Base-by-base conservation (phyloP, 805 yeast genomes). In the Pichia nakasei region DNA sequence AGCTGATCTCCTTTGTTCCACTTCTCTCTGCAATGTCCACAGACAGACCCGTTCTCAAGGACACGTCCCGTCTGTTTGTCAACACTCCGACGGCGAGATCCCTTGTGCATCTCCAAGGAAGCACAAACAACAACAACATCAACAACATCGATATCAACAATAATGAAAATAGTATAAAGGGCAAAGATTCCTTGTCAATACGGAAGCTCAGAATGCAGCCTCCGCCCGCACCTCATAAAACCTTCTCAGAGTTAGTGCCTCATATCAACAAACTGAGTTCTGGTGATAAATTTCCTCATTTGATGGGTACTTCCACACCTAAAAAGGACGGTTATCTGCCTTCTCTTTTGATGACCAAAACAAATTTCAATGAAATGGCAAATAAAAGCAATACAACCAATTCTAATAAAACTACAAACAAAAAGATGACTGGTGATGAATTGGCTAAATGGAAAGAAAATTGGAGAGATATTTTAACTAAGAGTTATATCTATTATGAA, bases 381-480 rank as follows among this genome's bases (percentile, higher is more conserved):
- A 32, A 18, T 13, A 17, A 18, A 6, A 22, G 8, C 8, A 35
- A 13, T 29, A 17, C 22, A 17, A 31, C 22, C 15, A 38, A 20
- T 18, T 29, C 27, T 8, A 41, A 22, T 40, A 19, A 50, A 47
- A 29, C 45, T 44, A 17, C 50, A 41, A 37, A 45, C 51, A 29
- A 53, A 50, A 52, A 59, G 26, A 56, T 60, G 59, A 60, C 59
- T 7, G 65, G 65, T 22, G 57, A 52, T 19, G 79, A 74, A 43
- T 57, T 79, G 40, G 62, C 60, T 41, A 69, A 68, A 48, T 79
- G 85, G 85, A 81, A 76, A 52, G 65, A 62, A 29, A 70, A 72
- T 39, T 79, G 85, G 85, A 63, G 75, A 37, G 67, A 67, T 43
- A 76, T 78, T 44, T 72, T 79, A 76, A 70, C 67, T 36, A 72